Evolutionary conservation across 2,329 filamentous ascomycete genomes (phyloP).

Genomic region (Sporothrix variecibatus): DNA sequence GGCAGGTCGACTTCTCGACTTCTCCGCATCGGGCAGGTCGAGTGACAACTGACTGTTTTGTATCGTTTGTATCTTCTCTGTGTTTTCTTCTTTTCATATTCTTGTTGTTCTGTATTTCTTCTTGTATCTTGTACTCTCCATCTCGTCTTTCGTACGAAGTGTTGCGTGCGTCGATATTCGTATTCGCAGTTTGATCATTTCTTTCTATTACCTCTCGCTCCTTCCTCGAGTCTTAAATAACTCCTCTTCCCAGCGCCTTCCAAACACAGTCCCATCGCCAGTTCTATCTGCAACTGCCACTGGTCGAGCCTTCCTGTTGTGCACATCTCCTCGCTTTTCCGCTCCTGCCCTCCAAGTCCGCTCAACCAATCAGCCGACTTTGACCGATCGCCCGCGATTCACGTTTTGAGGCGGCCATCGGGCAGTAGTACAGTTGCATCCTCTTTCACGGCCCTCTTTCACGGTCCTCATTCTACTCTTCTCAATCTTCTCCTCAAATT

Average conservation of each 20-base stretch:
- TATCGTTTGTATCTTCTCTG: not conserved
- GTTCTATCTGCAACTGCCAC: not conserved
- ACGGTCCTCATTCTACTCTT: not conserved
- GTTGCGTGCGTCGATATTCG: not conserved
- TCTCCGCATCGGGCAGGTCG: slow-evolving; percentile 8
- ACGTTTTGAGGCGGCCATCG: not conserved
- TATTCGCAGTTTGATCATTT: not conserved
- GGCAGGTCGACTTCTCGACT: not conserved
- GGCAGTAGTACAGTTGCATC: not conserved
- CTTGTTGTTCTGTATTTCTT: not conserved
- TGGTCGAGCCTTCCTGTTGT: slow-evolving; percentile 3
- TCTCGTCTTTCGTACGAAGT: slow-evolving; percentile 2
- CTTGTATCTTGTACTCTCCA: not conserved
- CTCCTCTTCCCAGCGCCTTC: not conserved
- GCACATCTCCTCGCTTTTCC: not conserved
- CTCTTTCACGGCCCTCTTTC: not conserved
- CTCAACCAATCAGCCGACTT: not conserved
- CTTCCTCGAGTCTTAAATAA: not conserved
- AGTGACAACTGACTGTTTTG: not conserved
- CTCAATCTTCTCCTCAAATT: not conserved
- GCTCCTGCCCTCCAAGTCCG: slow-evolving; percentile 4
- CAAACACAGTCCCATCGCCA: not conserved
- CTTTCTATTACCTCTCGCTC: not conserved
- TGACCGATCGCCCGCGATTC: slow-evolving; percentile 9
- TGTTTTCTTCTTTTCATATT: not conserved